Evolutionary conservation across 768 basidiomycete species (phyloP).

Genomic region (Paxillus ammoniavirescens): DNA sequence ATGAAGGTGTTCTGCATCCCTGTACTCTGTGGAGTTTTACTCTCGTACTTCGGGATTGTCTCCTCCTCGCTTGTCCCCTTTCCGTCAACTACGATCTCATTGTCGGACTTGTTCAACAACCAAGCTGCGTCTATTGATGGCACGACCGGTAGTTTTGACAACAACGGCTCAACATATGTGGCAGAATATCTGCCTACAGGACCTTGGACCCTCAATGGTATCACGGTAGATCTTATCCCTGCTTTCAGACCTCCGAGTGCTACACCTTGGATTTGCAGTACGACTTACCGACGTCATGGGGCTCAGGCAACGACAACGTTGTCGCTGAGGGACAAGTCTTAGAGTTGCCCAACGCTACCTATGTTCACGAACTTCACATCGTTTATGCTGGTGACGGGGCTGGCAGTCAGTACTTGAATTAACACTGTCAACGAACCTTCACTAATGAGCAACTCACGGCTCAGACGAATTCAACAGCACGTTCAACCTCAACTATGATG

Average conservation of each 20-base stretch:
- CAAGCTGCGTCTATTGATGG: conserved; percentile 42
- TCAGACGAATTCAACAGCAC: conserved; percentile 32
- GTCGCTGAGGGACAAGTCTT: conserved; percentile 43
- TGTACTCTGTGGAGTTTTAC: conserved; percentile 17
- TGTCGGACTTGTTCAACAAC: conserved; percentile 37
- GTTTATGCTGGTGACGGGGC: conserved; percentile 44
- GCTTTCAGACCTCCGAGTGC: background rate
- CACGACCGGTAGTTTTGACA: conserved; percentile 39
- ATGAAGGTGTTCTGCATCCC: conserved; percentile 22
- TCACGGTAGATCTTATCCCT: conserved; percentile 30
- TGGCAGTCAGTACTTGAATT: conserved; percentile 23
- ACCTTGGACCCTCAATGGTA: conserved; percentile 38
- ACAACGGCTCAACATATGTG: conserved; percentile 38
- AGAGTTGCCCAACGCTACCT: conserved; percentile 28
- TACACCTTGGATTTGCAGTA: conserved; percentile 33
- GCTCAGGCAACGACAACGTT: conserved; percentile 42
- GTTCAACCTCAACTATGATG: conserved; percentile 38
- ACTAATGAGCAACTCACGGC: background rate
- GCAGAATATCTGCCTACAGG: conserved; percentile 41
- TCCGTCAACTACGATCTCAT: conserved; percentile 31
- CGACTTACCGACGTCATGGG: conserved; percentile 42
- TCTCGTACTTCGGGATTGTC: conserved; percentile 16
- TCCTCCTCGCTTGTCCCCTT: conserved; percentile 23
- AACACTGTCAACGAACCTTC: background rate
- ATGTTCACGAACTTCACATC: conserved; percentile 47